Base-by-base conservation (phyloP, 1,139 yeast species). In the Saccharomyces hybrid region DNA sequence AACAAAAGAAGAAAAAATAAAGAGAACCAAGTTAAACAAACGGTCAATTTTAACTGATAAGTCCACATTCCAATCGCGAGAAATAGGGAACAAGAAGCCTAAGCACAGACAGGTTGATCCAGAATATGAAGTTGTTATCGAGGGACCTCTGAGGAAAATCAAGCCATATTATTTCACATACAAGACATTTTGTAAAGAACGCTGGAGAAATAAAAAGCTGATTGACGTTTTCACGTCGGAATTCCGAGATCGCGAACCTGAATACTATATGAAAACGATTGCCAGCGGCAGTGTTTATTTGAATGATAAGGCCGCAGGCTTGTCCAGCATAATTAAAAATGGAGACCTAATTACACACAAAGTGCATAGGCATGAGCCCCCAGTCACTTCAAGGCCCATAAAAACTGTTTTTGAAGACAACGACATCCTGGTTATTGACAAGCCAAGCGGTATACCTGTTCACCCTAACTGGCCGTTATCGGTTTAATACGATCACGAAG, bases 381-480 rank as follows among this genome's bases (percentile, higher is more conserved):
- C 97, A 0, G 96, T 93, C 1, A 78, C 88, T 1, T 81, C 91
- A 0, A 75, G 82, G 53, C 80, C 81, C 0, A 84, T 93, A 49
- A 79, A 78, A 55, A 84, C 89, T 47, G 91, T 93, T 0, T 82
- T 78, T 66, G 91, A 90, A 66, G 86, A 89, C 67, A 93, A 87
- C 16, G 81, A 87, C 52, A 71, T 90, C 34, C 77, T 93, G 6
- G 97, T 88, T 1, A 86, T 95, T 29, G 96, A 93, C 69, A 93
- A 93, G 63, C 99, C 99, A 0, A 81, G 95, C 2, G 97, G 99
- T 0, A 81, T 93, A 3, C 98, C 99, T 0, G 97, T 86, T 1
- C 99, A 93, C 69, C 99, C 99, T n/a, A 1, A 87, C 98, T 0
- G 99, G 99, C 0, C 75, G 98, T 56, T 93, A 84, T 71, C 75